Evolutionary conservation across 1,284 basidiomycete species (phyloP).

Genomic region (Takashimella tepidaria): DNA sequence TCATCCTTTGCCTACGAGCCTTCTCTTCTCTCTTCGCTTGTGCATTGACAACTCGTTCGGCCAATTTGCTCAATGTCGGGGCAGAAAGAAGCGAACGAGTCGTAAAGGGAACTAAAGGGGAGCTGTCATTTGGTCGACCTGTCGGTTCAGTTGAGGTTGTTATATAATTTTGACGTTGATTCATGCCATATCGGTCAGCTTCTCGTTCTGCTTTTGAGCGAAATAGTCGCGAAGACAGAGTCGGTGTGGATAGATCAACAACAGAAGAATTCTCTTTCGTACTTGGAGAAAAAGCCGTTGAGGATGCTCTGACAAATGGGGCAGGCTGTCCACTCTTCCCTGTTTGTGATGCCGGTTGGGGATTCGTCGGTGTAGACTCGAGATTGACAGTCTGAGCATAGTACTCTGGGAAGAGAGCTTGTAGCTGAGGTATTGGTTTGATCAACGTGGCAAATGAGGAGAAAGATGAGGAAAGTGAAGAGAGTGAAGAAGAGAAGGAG

Average conservation of each 20-base stretch:
- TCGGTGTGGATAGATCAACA: neutral
- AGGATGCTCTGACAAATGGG: neutral
- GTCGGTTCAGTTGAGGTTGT: neutral
- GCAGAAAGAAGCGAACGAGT: slow-evolving; percentile 17
- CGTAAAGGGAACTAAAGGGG: slow-evolving; percentile 16
- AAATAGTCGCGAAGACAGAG: neutral
- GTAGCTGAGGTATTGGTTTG: slow-evolving; percentile 1
- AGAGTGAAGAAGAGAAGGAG: neutral
- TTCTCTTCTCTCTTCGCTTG: slow-evolving; percentile 26
- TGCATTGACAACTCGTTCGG: slow-evolving; percentile 24
- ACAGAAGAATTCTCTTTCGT: neutral
- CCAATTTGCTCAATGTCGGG: slow-evolving; percentile 20
- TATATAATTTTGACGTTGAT: neutral
- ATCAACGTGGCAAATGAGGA: neutral
- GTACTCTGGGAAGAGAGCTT: slow-evolving; percentile 17
- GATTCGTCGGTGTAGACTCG: too few species aligned
- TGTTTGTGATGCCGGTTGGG: too few species aligned
- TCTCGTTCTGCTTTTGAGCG: neutral
- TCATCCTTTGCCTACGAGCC: slow-evolving; percentile 21
- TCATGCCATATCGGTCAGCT: neutral
- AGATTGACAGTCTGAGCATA: neutral
- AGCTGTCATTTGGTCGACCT: neutral
- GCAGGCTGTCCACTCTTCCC: neutral
- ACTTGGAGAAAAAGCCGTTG: neutral
- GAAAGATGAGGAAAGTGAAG: neutral